phyloP scores from a whole-genome alignment of 306 rosid species.

The Casuarina equisetifolia region DNA sequence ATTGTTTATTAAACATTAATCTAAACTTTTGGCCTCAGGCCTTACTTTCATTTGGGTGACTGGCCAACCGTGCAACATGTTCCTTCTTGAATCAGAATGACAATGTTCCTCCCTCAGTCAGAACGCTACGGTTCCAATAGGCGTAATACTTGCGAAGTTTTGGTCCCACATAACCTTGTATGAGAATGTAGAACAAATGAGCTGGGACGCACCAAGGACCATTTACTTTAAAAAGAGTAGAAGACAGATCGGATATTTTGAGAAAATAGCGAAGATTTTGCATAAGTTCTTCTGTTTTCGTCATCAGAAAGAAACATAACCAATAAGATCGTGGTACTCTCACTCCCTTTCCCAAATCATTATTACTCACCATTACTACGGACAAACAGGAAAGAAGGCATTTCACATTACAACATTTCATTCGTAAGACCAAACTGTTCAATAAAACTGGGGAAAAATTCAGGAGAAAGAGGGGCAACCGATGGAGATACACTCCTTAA shows the following conservation, averaged over 20 bases:
- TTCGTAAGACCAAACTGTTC: neutral
- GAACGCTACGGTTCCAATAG: neutral
- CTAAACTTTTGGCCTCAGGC: too few relatives aligned
- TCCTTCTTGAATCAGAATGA: conserved; percentile 11
- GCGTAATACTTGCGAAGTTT: conserved; percentile 4
- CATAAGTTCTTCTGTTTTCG: neutral
- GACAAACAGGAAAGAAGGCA: neutral
- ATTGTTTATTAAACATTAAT: neutral
- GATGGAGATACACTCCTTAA: conserved; percentile 2
- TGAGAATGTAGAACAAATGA: conserved; percentile 27
- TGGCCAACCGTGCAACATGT: conserved; percentile 9
- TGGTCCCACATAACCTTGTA: conserved; percentile 19
- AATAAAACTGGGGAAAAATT: neutral
- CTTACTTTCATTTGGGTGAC: too few relatives aligned
- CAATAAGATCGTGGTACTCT: neutral
- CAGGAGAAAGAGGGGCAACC: neutral
- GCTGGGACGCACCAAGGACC: conserved; percentile 39
- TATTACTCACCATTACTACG: neutral
- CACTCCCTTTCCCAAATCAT: neutral
- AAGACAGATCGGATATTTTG: conserved; percentile 20
- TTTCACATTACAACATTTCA: too few relatives aligned
- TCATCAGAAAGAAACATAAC: neutral
- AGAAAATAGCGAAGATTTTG: conserved; percentile 9
- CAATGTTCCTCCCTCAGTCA: conserved; percentile 9
- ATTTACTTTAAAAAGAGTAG: conserved; percentile 22